These are phyloP conservation scores for Rubus parviflorus DNA, from an alignment of 306 rosid genomes.

Conservation along the genomic window DNA sequence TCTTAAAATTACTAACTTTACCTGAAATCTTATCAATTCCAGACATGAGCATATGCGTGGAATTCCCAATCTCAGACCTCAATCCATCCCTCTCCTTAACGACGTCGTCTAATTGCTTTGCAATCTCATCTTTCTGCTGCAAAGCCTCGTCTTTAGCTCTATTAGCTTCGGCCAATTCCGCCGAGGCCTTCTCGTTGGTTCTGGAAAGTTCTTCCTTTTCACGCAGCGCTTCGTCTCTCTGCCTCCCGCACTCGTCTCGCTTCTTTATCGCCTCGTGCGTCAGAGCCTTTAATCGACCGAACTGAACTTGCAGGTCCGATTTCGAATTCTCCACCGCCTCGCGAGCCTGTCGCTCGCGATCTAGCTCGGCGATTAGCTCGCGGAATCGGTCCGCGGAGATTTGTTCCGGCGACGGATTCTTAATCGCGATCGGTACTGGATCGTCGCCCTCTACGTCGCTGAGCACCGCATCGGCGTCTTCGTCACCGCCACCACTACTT, in stretches of 20 bases:
- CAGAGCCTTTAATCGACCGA: slow-evolving; percentile 65
- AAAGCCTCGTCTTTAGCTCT: slow-evolving; percentile 45
- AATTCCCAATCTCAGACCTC: slow-evolving; percentile 77
- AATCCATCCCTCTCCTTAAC: slow-evolving; percentile 66
- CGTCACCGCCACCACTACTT: slow-evolving; percentile 50
- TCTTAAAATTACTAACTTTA: slow-evolving; percentile 65
- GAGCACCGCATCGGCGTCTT: slow-evolving; percentile 78
- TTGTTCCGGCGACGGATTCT: slow-evolving; percentile 48
- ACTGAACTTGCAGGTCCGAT: slow-evolving; percentile 65
- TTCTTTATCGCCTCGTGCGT: slow-evolving; percentile 84
- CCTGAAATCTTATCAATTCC: slow-evolving; percentile 90
- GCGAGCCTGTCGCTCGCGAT: slow-evolving; percentile 82
- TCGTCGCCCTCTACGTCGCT: slow-evolving; percentile 91
- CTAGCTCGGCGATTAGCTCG: slow-evolving; percentile 77
- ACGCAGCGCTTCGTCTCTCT: slow-evolving; percentile 78
- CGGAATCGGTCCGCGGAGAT: slow-evolving; percentile 57
- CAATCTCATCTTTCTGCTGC: slow-evolving; percentile 53
- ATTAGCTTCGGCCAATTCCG: slow-evolving; percentile 49
- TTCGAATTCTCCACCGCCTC: slow-evolving; percentile 66
- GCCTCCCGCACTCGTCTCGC: slow-evolving; percentile 75
- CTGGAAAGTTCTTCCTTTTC: slow-evolving; percentile 60
- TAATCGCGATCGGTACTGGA: slow-evolving; percentile 41
- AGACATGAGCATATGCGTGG: slow-evolving; percentile 85
- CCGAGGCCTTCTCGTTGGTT: slow-evolving; percentile 43
- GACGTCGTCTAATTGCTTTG: slow-evolving; percentile 55